Base-by-base conservation (phyloP, 768 basidiomycete species). In the Suillus fuscotomentosus region DNA sequence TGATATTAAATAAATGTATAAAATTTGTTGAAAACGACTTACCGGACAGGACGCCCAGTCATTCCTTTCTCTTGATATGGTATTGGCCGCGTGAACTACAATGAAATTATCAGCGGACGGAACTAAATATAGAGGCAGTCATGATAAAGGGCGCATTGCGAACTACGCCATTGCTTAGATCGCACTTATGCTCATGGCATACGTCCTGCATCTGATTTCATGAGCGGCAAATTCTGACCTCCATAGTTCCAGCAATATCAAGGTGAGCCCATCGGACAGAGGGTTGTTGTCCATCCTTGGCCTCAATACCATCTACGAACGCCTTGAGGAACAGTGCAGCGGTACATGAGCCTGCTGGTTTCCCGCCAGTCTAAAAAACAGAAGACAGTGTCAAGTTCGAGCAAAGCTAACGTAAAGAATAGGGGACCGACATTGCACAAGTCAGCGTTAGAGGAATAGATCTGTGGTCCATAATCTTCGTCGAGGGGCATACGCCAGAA, bases 401-500 rank as follows among this genome's bases (percentile, higher is more conserved):
- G 27, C 17, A 20, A 17, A 24, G 15, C 15, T 42, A 27, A 6
- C 14, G 27, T 59, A 22, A 36, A 31, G 36, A 38, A 59, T 27
- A 3, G n/a, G 43, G 9, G 14, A 66, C 65, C 22, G 38, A 66
- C 64, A 69, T 94, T 95, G 76, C 89, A 88, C 41, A 95, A 80
- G 73, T 95, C 93, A 31, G 92, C 92, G 69, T 92, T 93, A 34
- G 87, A 88, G 8, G 81, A 82, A 72, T 87, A 76, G 69, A 96
- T 95, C 73, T 92, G 92, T 13, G 86, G 84, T 1, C 85, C 87
- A 68, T 83, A 96, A 63, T 88, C 91, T 51, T 93, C 91, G 69
- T 92, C 89, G 61, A 96, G 84, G 11, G 94, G 94, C 88, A 95
- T 87, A 34, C 94, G 86, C 94, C 94, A 95, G 82, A 96, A 88